Percentiles rank a stretch among this genome's conserved stretches.
These are phyloP conservation scores for Fusarium floridanum DNA, from an alignment of 2,329 filamentous ascomycete species.

Conservation along the genomic window DNA sequence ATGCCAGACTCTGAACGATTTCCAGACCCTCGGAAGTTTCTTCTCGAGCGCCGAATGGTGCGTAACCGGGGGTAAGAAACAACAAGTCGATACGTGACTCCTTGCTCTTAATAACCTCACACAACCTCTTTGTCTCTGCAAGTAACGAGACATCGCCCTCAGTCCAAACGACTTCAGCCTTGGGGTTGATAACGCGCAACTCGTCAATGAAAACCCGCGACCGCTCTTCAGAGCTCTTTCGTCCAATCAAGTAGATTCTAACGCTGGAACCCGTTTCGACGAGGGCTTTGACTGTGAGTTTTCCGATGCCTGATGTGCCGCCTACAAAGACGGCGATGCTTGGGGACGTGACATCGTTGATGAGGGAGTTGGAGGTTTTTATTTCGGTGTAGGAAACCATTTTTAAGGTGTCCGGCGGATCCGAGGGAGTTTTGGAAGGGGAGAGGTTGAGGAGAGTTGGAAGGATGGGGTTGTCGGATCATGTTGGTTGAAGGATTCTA, in stretches of 20 bases:
- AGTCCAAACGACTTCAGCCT: constrained; percentile 57
- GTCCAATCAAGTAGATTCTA: constrained; percentile 60
- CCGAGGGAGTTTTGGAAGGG: not conserved
- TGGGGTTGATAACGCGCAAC: constrained; percentile 52
- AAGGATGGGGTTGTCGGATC: not conserved
- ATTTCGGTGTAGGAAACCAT: constrained; percentile 54
- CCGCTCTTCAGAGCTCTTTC: constrained; percentile 51
- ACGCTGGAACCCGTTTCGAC: constrained; percentile 50
- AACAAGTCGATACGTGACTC: constrained; percentile 58
- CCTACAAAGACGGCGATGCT: constrained; percentile 59
- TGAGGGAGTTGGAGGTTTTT: constrained; percentile 54
- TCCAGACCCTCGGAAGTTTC: constrained; percentile 60
- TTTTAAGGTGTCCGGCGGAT: not conserved
- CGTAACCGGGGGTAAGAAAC: constrained; percentile 60
- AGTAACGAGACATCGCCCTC: constrained; percentile 61
- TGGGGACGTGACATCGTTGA: constrained; percentile 54
- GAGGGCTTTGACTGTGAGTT: constrained; percentile 54
- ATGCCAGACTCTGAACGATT: constrained; percentile 54
- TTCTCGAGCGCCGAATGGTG: constrained; percentile 53
- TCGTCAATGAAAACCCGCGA: constrained; percentile 52
- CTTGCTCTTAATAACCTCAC: constrained; percentile 52
- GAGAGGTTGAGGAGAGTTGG: not conserved
- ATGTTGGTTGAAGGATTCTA: not conserved
- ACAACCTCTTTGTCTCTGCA: constrained; percentile 55
- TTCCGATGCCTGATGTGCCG: constrained; percentile 62